Evolutionary conservation across 805 yeast genomes (phyloP), one percentile per base, ranked within the genome.

Genomic region (Nakazawaea ishiwadae): DNA sequence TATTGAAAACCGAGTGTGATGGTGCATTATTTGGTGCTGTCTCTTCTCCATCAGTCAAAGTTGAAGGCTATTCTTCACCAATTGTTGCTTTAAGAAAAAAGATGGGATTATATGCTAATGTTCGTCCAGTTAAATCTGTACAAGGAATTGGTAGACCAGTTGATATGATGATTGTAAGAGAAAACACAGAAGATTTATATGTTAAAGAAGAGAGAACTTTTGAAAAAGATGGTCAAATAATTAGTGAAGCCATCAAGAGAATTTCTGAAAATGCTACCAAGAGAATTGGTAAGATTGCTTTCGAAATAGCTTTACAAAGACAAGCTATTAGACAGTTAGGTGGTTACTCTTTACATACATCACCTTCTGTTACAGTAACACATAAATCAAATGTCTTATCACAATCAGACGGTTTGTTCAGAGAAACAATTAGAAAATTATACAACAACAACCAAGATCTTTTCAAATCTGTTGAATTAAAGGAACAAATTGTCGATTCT

Each of bases 21-120:
- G 98, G 97, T 70, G 99, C 98, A 15, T 73, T 93, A 42, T 93
- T 93, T 56, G 99, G 99, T 53, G 96, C 99, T 44, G 99, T 93
- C 42, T 87, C 89, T 36, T 89, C 97, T 15, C 99, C 99, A 51
- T 74, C 96, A 34, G 79, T 82, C 54, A 89, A 89, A 67, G 98
- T 93, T 35, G 93, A 76, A 35, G 99, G 99, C 40, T 93, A 93
- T 71, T 90, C 97, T 15, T 91, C 98, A 23, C 99, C 99, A 53
- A 91, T 93, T 63, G 99, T 93, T 42, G 98, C 98, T n/a, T 74
- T 93, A 58, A 84, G 99, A 71, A 93, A 91, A 77, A 86, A 85
- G 65, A 59, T 93, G 65, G 97, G 96, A 7, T 72, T 93, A 40
- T 93, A 85, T 62, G 99, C 99, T 54, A 93, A 93, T 55, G 96